Conservation (phyloP, 116 monocot species). For the Cymodocea nodosa region DNA sequence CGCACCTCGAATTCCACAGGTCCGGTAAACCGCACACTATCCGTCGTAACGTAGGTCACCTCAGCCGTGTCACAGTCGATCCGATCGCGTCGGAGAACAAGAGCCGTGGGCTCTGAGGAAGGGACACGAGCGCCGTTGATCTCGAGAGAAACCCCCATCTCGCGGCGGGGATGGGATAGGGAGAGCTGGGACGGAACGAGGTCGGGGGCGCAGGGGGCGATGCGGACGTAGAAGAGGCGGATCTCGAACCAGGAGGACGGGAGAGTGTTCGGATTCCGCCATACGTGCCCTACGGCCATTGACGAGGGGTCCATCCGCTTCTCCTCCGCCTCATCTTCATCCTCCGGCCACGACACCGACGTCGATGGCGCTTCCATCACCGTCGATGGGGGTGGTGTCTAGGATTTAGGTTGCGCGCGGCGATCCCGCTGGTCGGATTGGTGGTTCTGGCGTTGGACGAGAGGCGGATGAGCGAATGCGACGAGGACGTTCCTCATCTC, state of each 20-base stretch:
- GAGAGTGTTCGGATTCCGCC: background rate
- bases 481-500: too few species aligned
- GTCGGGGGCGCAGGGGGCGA: slow-evolving; percentile 27
- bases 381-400: too few species aligned
- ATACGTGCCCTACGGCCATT: background rate
- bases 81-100: slow-evolving; percentile 64
- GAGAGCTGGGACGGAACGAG: slow-evolving; percentile 28
- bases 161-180: slow-evolving; percentile 50
- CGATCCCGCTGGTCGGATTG: too few species aligned
- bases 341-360: too few species aligned
- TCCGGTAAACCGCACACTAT: slow-evolving; percentile 43
- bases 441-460: too few species aligned
- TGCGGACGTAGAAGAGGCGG: slow-evolving; percentile 64
- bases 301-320: slow-evolving; percentile 5
- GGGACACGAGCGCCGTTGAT: slow-evolving; percentile 47
- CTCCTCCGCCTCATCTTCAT: slow-evolving; percentile 1
- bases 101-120: slow-evolving; percentile 17
- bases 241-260: slow-evolving; percentile 49
- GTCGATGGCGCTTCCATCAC: too few species aligned
- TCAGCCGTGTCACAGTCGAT: slow-evolving; percentile 39
- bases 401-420: too few species aligned
- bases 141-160: slow-evolving; percentile 40
- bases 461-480: too few species aligned
- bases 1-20: slow-evolving; percentile 68
- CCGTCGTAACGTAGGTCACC: slow-evolving; percentile 85